These are phyloP conservation scores for Boletellus sp. DNA, from an alignment of 768 basidiomycete species.

Conservation along the genomic window DNA sequence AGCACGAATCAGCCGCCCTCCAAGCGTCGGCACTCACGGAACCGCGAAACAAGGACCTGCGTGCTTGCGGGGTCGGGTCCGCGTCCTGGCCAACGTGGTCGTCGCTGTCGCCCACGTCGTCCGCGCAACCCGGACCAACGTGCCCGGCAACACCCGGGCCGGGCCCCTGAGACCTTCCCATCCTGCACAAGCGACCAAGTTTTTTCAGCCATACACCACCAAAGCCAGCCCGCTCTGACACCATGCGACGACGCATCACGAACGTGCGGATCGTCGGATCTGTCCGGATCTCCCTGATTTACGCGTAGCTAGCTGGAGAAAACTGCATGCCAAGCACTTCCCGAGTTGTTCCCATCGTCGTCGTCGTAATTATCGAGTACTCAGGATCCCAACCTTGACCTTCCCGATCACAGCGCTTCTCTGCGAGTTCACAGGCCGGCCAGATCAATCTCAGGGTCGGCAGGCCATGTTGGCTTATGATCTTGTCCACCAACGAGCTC, in stretches of 20 bases:
- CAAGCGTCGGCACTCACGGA: neutral
- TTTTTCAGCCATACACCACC: constrained; percentile 7
- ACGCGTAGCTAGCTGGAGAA: neutral
- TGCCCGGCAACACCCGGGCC: constrained; percentile 20
- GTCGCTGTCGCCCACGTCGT: neutral
- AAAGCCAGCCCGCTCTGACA: constrained; percentile 5
- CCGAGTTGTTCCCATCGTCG: constrained; percentile 4
- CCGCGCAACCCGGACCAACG: neutral
- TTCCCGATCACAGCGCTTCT: too few relatives aligned
- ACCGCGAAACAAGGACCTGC: neutral
- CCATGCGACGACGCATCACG: neutral
- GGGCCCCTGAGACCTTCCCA: constrained; percentile 13
- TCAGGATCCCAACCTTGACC: too few relatives aligned
- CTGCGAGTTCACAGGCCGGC: too few relatives aligned
- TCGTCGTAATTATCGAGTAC: too few relatives aligned
- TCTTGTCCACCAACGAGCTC: too few relatives aligned
- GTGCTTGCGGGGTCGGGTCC: neutral
- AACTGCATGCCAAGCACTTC: constrained; percentile 15
- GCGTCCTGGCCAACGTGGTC: neutral
- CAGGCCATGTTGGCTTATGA: too few relatives aligned
- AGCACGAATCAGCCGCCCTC: neutral
- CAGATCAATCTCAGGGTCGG: too few relatives aligned
- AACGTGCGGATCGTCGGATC: constrained; percentile 17
- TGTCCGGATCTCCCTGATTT: constrained; percentile 1
- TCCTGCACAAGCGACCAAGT: constrained; percentile 3